Percentiles rank a stretch among this genome's conserved stretches.
Conservation (phyloP, 31 red algal species). For the Asparagopsis taxiformis region DNA sequence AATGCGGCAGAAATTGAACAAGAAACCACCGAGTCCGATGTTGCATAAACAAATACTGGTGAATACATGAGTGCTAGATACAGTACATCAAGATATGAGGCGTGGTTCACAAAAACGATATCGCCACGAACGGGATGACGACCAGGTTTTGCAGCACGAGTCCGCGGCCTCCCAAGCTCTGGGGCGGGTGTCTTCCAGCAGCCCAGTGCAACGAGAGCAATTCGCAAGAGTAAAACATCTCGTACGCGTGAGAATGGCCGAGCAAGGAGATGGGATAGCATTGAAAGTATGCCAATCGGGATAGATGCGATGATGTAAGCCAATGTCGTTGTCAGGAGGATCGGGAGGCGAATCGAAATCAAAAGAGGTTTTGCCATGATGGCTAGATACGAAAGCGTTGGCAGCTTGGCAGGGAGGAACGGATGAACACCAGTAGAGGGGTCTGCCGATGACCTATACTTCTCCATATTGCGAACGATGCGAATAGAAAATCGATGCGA, state of each 20-base stretch:
- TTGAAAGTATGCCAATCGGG: not conserved
- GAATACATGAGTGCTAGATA: not conserved
- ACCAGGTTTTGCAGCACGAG: slow-evolving; percentile 6
- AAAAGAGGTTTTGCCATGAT: slow-evolving; percentile 17
- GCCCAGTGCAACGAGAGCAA: slow-evolving; percentile 21
- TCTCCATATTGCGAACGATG: slow-evolving; percentile 41
- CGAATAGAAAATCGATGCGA: no score
- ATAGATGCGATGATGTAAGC: not conserved
- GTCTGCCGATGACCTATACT: slow-evolving; percentile 65
- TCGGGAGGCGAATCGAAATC: slow-evolving; percentile 33
- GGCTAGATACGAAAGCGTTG: not conserved
- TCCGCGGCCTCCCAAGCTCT: not conserved
- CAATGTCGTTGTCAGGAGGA: slow-evolving; percentile 13
- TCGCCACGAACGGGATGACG: not conserved
- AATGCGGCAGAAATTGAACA: not conserved
- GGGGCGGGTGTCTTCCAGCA: slow-evolving; percentile 1
- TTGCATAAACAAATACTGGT: not conserved
- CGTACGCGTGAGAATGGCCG: slow-evolving; percentile 9
- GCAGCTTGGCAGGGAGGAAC: slow-evolving; percentile 30
- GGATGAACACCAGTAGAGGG: slow-evolving; percentile 73
- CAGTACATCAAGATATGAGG: slow-evolving; percentile 6
- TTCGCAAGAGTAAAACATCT: slow-evolving; percentile 11
- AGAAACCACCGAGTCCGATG: not conserved
- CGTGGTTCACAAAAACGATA: not conserved
- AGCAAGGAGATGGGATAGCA: slow-evolving; percentile 6